Evolutionary conservation across 768 basidiomycete genomes (phyloP), one percentile per base, ranked within the genome.

Genomic region (Austroboletus eburneus): DNA sequence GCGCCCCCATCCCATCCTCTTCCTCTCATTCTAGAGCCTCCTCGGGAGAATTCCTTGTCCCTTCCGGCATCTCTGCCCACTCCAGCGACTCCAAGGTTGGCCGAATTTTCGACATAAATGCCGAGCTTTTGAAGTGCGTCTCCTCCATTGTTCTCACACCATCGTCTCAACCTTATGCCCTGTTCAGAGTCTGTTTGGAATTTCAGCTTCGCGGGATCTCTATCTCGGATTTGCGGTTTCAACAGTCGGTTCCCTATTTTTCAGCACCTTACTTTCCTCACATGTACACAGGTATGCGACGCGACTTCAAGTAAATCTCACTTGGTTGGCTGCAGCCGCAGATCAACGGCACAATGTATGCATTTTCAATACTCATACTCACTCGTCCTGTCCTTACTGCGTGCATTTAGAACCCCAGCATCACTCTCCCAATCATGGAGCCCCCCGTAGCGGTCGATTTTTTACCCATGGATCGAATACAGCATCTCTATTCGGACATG

Each of bases 261-360:
- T 37, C 21, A n/a, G 32, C 40, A 14, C 16, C 14, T 34, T 45
- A 6, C 24, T 33, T 41, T 55, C 48, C 54, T 46, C 51, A 54
- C 57, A 49, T 33, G 12, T 20, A 32, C 23, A 18, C 54, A 88
- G 87, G 58, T 88, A 79, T 65, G 64, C 76, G 3, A 43, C 46
- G 12, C 78, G 86, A 39, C 65, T 90, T 33, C 83, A 88, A 56
- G 75, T 80, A 24, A 90, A 89, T 61, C 71, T 90, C 13, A 69
- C 76, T 2, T 88, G 81, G 81, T 64, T 88, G 52, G 83, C 84
- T 38, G 75, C 79, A 17, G 78, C 76, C n/a, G 81, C 79, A 34
- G 85, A 88, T 54, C 73, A 72, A 63, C 73, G 72, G 40, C 72
- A 69, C 57, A 69, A 67, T 32, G 80, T 81, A 68, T 41, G 76